Percentiles rank a stretch among this genome's conserved stretches.
Evolutionary conservation across 371 early-diverging fungal genomes (phyloP).

Genomic region (Lichtheimia ornata): DNA sequence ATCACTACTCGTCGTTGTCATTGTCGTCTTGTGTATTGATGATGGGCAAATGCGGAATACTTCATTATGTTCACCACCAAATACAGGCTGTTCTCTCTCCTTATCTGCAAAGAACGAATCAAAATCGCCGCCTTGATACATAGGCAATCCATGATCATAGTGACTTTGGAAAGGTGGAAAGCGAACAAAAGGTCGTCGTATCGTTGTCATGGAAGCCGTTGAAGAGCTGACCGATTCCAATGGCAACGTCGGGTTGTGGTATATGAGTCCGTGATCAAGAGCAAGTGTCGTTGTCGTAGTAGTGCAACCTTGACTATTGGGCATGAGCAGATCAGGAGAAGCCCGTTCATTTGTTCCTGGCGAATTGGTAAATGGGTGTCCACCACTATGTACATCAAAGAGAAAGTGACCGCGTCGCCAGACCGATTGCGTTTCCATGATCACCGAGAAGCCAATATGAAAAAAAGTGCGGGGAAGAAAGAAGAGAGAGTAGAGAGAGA

Average conservation of each 20-base stretch:
- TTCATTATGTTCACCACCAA: slow-evolving; percentile 1
- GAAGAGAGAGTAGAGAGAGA: background rate
- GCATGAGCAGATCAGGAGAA: background rate
- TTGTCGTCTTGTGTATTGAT: background rate
- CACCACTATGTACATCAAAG: slow-evolving; percentile 9
- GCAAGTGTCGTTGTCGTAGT: background rate
- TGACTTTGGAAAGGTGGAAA: background rate
- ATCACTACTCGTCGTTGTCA: no score
- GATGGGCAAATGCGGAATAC: background rate
- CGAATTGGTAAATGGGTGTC: background rate
- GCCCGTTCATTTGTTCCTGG: background rate
- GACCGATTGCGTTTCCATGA: slow-evolving; percentile 9
- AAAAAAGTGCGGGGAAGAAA: background rate
- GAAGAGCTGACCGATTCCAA: background rate
- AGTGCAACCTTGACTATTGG: background rate
- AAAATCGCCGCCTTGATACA: slow-evolving; percentile 2
- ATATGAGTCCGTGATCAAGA: slow-evolving; percentile 12
- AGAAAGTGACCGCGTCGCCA: slow-evolving; percentile 9
- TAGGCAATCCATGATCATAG: background rate
- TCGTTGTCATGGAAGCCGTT: background rate
- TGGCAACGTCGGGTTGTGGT: background rate
- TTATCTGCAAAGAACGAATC: background rate
- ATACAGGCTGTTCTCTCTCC: background rate
- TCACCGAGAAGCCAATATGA: background rate
- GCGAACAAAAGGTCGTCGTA: background rate